Evolutionary conservation across 1,284 basidiomycete genomes (phyloP), one percentile per base, ranked within the genome.

Genomic region (Naganishia albida): DNA sequence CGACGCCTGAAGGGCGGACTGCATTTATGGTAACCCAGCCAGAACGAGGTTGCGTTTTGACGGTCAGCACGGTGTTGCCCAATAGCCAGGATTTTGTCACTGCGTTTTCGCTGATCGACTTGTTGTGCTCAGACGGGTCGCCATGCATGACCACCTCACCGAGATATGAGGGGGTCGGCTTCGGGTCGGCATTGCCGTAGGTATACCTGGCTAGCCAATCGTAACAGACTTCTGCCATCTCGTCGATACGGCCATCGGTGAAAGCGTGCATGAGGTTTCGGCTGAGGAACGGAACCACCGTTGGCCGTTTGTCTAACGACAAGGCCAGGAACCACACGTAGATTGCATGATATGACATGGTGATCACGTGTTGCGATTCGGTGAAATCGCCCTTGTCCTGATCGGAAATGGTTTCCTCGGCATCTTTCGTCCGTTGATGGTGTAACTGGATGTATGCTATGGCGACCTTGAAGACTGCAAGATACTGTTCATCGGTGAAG

Each of bases 131-230:
- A 16, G 50, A 40, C 39, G 60, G 68, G 20, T 71, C 69, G 23
- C 74, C 70, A 18, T 72, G 71, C 77, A 81, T 79, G 65, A 85
- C 78, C 67, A 83, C 75, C 50, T 93, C 88, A 71, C 85, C 86
- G 66, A 97, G 83, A 68, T 89, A 84, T 1, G 91, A 93, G 46
- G 83, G 84, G 1, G 90, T 86, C 0, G 94, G 93, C 56, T 91
- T 87, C 0, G 95, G 91, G 73, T 97, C 93, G 15, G 93, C 93
- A 71, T 90, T 94, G 25, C 89, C 91, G 74, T 95, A 97, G 0
- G 95, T 90, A 76, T 96, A 97, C 18, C 96, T 85, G 20, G 93
- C 90, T 7, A 99, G 83, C 90, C 95, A 99, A 78, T 99, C 96
- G 74, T 99, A 95, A 76, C 93, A 96, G 25, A 98, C 94, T 77